Percentiles rank a stretch among this genome's conserved stretches.
These are phyloP conservation scores for Dimocarpus longan DNA, from an alignment of 345 rosid genomes.

Conservation along the genomic window DNA sequence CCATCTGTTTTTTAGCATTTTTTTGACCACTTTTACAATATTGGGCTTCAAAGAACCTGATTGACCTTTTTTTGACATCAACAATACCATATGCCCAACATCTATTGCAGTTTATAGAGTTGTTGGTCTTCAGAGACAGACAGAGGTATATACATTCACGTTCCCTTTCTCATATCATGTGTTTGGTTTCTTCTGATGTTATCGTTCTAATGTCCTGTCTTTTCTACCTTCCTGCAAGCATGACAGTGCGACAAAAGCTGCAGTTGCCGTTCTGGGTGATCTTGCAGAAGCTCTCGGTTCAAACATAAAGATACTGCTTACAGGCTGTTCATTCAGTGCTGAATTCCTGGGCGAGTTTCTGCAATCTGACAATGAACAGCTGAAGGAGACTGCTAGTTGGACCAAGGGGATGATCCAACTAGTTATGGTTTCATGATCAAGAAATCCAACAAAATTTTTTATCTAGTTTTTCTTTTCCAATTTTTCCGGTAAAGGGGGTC, in stretches of 20 bases:
- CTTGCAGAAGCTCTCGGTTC: constrained; percentile 88
- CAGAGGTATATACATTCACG: constrained; percentile 44
- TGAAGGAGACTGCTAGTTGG: constrained; percentile 89
- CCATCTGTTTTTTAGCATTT: no score
- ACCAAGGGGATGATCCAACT: constrained; percentile 85
- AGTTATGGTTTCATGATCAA: constrained; percentile 56
- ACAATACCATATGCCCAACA: constrained; percentile 77
- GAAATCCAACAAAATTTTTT: not conserved
- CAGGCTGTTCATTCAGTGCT: constrained; percentile 54
- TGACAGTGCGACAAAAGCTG: constrained; percentile 84
- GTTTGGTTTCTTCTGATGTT: not conserved
- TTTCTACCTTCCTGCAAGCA: constrained; percentile 49
- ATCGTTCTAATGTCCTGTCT: not conserved
- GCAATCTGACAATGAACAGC: constrained; percentile 76
- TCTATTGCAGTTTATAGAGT: constrained; percentile 77
- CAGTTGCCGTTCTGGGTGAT: constrained; percentile 94
- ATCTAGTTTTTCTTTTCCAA: constrained; percentile 7
- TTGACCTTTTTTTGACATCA: no score
- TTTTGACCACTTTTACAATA: no score
- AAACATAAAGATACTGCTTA: constrained; percentile 64
- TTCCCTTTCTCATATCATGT: not conserved
- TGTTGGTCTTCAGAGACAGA: constrained; percentile 67
- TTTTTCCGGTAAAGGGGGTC: constrained; percentile 24
- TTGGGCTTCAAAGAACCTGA: no score
- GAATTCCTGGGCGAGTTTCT: constrained; percentile 77